Base-by-base conservation (phyloP, 768 basidiomycete species). In the Xerocomellus intermedius region DNA sequence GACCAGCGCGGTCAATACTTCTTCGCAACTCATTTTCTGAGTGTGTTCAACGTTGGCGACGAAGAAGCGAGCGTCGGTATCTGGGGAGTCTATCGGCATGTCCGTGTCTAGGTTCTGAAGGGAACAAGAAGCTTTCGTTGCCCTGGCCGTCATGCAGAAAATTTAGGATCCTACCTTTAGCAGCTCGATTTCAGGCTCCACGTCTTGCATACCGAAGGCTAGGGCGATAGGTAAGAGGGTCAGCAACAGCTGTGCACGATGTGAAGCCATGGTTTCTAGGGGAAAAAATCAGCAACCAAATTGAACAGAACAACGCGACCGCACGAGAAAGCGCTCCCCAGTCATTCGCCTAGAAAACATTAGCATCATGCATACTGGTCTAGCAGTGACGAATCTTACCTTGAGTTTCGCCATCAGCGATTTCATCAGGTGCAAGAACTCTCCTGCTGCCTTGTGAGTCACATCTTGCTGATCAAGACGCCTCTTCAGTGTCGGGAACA, bases 381-480 rank as follows among this genome's bases (percentile, higher is more conserved):
- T n/a, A 43, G 19, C 4, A 8, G 8, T 4, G 24, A 41, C 22
- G 50, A 19, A 19, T 32, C 54, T 46, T 36, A 80, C 84, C 76
- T 84, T 84, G 50, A 85, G 67, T 56, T 85, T 85, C 8, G 84
- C 84, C 83, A 85, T 85, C 45, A 85, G 57, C 0, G 80, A 80
- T 65, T 85, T 85, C 59, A 85, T 68, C 0, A 78, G 76, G 36
- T 78, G 76, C 16, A 85, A 65, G 60, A 85, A 85, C 50, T 80
- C 74, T 26, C 79, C 78, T 0, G 80, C 84, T 0, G 75, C 71
- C 5, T 68, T 65, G 58, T 85, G 82, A 0, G 82, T 81, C 8
- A 77, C 60, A 2, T 60, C 56, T 55, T 84, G 82, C 41, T 70
- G 67, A 59, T 83, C 79, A 16, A 85, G 71, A 10, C 70, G 69